These are phyloP conservation scores for Cymbomonas tetramitiformis DNA, from an alignment of 139 green algal genomes.

Conservation along the genomic window DNA sequence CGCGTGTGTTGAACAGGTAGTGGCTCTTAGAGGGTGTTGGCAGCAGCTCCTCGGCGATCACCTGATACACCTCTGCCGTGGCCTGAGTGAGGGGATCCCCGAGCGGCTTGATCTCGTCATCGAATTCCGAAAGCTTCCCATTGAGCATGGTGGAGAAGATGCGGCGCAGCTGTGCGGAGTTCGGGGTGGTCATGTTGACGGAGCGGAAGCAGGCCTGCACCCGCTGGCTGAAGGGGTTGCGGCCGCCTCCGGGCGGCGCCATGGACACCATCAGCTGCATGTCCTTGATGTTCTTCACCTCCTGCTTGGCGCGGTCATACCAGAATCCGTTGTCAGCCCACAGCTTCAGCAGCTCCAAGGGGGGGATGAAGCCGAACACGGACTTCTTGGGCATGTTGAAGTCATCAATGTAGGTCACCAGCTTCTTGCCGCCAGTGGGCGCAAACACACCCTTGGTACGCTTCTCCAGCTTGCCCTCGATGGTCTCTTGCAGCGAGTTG, in stretches of 20 bases:
- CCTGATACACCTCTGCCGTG: constrained; percentile 31
- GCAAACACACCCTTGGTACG: constrained; percentile 66
- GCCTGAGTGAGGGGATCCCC: constrained; percentile 45
- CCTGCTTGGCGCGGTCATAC: constrained; percentile 58
- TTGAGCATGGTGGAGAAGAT: constrained; percentile 67
- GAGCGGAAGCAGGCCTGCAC: constrained; percentile 50
- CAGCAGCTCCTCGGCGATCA: constrained; percentile 45
- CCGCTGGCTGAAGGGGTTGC: constrained; percentile 56
- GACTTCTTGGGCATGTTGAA: constrained; percentile 62
- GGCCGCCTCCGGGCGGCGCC: constrained; percentile 59
- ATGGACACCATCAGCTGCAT: constrained; percentile 58
- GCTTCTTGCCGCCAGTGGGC: constrained; percentile 49
- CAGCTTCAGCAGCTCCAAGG: constrained; percentile 69
- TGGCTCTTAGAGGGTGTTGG: constrained; percentile 62
- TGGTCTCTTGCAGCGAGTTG: constrained; percentile 44
- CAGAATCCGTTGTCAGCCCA: constrained; percentile 75
- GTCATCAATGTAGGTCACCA: constrained; percentile 53
- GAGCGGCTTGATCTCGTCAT: constrained; percentile 56
- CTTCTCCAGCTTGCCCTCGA: constrained; percentile 73
- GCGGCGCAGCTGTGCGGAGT: constrained; percentile 49
- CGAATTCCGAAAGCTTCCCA: constrained; percentile 53
- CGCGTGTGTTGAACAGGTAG: constrained; percentile 74
- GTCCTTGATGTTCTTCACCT: constrained; percentile 62
- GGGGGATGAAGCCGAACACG: constrained; percentile 65
- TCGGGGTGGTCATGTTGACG: constrained; percentile 52